Evolutionary conservation across 78 protist species (phyloP).

Genomic region (Trichosphaerium sp.): DNA sequence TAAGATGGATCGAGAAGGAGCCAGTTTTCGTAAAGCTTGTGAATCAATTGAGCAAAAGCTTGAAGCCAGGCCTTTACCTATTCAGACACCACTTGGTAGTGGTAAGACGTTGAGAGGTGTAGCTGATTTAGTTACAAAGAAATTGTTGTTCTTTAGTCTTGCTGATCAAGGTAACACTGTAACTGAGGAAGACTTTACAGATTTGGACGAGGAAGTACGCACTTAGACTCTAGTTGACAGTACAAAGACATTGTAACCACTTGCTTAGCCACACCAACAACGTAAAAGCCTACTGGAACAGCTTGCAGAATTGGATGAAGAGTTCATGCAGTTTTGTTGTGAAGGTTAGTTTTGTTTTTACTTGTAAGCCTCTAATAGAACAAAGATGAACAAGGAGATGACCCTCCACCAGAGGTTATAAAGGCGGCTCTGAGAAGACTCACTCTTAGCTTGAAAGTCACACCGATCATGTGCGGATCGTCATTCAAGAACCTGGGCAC

Average conservation of each 20-base stretch:
- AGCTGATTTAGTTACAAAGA: conserved; percentile 36
- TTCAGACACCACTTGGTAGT: conserved; percentile 51
- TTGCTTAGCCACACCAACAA: background rate
- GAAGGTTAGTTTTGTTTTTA: background rate
- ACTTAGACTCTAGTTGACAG: background rate
- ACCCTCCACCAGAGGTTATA: background rate
- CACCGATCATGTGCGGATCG: conserved; percentile 59
- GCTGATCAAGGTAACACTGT: conserved; percentile 20
- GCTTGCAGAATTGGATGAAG: conserved; percentile 33
- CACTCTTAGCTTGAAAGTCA: conserved; percentile 8
- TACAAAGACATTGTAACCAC: no score
- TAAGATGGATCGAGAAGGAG: conserved; percentile 88
- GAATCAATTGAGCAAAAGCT: conserved; percentile 11
- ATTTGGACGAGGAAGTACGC: background rate
- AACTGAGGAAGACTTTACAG: background rate
- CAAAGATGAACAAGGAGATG: conserved; percentile 1
- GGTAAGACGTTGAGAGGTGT: conserved; percentile 20
- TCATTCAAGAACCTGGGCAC: conserved; percentile 28
- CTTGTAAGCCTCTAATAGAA: background rate
- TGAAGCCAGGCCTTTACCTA: conserved; percentile 18
- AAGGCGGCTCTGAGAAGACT: conserved; percentile 25
- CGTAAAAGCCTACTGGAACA: conserved; percentile 5
- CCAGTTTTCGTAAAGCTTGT: conserved; percentile 30
- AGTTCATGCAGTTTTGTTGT: background rate
- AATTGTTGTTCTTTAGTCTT: conserved; percentile 12